Evolutionary conservation across 2,329 filamentous ascomycete genomes (phyloP).

Genomic region (Talaromyces sp.): DNA sequence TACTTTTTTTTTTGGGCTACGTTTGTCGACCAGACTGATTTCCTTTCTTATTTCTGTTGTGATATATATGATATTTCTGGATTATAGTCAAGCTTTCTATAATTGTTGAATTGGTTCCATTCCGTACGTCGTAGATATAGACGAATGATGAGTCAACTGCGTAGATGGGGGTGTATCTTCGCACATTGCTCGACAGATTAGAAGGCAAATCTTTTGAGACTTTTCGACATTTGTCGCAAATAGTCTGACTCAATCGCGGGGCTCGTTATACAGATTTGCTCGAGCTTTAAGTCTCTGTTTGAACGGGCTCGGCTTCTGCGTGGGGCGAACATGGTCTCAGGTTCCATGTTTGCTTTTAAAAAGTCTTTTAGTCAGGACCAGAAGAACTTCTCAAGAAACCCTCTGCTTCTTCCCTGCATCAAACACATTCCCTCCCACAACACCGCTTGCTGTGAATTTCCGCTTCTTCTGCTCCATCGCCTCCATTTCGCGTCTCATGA

Average conservation of each 20-base stretch:
- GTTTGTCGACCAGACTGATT: not conserved
- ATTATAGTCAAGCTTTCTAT: not conserved
- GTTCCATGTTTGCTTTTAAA: no score
- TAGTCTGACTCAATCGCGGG: not conserved
- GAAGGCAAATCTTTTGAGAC: not conserved
- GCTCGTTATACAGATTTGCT: not conserved
- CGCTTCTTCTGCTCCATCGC: constrained; percentile 59
- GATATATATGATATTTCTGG: not conserved
- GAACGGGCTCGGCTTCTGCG: not conserved
- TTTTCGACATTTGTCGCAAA: not conserved
- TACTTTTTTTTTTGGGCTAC: not conserved
- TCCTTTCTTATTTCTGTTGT: not conserved
- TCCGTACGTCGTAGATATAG: not conserved
- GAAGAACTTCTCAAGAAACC: constrained; percentile 25
- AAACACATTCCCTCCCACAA: constrained; percentile 21
- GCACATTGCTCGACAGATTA: not conserved
- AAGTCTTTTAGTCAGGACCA: no score
- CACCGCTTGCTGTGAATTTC: not conserved
- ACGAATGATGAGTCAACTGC: no score
- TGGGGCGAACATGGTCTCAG: not conserved
- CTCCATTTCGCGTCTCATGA: constrained; percentile 73
- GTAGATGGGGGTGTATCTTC: no score
- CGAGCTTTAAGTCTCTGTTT: not conserved
- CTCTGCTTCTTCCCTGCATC: constrained; percentile 35
- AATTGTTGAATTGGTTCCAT: not conserved